Evolutionary conservation across 139 green algal species (phyloP).

Genomic region (Tetradesmus obliquus): DNA sequence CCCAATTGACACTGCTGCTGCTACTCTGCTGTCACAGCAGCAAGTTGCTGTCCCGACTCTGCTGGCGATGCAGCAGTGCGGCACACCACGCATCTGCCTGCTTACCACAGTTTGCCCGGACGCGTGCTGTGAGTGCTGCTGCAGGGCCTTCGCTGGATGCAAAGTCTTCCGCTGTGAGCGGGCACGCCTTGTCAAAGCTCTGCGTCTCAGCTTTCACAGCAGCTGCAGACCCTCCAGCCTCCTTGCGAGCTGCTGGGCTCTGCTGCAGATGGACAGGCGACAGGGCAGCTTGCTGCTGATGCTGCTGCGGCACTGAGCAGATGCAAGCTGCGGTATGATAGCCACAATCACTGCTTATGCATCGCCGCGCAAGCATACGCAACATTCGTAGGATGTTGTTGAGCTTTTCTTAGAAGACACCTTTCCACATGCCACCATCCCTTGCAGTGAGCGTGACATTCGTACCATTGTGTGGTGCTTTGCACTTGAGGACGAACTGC

Average conservation of each 20-base stretch:
- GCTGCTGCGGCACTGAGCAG: no score
- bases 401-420: no score
- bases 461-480: no score
- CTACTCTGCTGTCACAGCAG: not conserved
- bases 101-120: not conserved
- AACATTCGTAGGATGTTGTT: no score
- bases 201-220: not conserved
- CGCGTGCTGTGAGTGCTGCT: not conserved
- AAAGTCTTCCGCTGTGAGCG: not conserved
- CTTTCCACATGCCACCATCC: no score
- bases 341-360: no score
- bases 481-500: no score
- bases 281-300: no score
- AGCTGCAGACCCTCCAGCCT: not conserved
- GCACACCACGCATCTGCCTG: not conserved
- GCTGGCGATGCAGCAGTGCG: not conserved
- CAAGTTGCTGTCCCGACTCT: not conserved
- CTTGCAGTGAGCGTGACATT: no score
- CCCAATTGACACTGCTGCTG: no score
- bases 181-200: not conserved
- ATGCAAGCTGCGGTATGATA: no score
- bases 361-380: no score
- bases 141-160: not conserved
- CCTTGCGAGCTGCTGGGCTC: not conserved
- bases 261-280: not conserved